Base-by-base conservation (phyloP, 2,329 filamentous ascomycete genomes). In the Cordyceps cicadae region DNA sequence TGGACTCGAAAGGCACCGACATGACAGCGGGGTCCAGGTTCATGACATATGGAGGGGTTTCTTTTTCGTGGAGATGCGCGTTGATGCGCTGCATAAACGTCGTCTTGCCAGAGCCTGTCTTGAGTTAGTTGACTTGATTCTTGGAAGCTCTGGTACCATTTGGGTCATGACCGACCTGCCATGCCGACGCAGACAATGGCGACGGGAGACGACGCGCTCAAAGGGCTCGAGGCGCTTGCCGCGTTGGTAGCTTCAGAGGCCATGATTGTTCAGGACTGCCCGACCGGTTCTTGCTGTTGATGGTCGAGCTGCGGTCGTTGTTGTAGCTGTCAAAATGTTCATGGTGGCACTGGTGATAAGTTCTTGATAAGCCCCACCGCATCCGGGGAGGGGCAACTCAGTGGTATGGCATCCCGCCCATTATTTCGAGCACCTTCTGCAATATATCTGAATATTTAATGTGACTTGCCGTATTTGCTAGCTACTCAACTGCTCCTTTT, bases 11-110 rank as follows among this genome's bases (percentile, higher is more conserved):
- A 3, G 95, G 94, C 7, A 97, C 89, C 66, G 88, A 90, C 70
- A 92, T 84, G 9, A 99, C 94, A 46, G 95, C 94, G 1, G 94
- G 94, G 71, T 99, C 94, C 64, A 99, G 88, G 75, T 99, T 99
- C 71, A 99, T 86, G 62, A 97, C 92, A 74, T 99, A 99, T 5
- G 95, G 94, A 1, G 91, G 87, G 19, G 87, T 83, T 62, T 87
- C 85, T 69, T 92, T 83, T 5, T 83, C 83, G 71, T 97, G 93
- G 3, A 99, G 86, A 72, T 99, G 84, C 0, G 93, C 88, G 74
- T 97, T 97, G 70, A 99, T 94, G 69, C 94, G 87, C 73, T 97
- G 93, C 93, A 99, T 97, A 72, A 99, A 99, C 0, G 95, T 99
- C n/a, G 94, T 99, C 80, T 99, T 99, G 70, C 94, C 94, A 17